Conservation (phyloP, 371 early-diverging fungal genomes). For the Mortierella sp. region DNA sequence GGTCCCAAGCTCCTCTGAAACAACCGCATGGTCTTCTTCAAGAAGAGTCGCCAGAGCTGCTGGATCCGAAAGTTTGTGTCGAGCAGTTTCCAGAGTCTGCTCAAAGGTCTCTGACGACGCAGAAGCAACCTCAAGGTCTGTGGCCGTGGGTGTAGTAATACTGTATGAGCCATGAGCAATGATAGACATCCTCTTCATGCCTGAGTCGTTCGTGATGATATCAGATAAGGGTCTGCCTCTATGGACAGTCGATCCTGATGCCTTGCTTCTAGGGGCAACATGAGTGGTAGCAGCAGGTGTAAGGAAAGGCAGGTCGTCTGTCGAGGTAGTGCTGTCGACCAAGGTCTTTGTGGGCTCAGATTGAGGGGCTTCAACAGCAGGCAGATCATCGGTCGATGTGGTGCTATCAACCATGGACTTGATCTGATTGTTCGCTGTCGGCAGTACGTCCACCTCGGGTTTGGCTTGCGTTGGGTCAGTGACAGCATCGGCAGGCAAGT, state of each 20-base stretch:
- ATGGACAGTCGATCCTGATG: neutral
- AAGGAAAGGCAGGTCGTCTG: slow-evolving; percentile 14
- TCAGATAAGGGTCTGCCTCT: slow-evolving; percentile 8
- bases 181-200: slow-evolving; percentile 1
- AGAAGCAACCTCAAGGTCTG: slow-evolving; percentile 31
- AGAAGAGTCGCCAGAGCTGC: neutral
- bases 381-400: neutral
- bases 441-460: slow-evolving; percentile 8
- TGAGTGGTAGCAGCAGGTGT: neutral
- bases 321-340: slow-evolving; percentile 17
- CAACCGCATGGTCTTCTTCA: neutral
- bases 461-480: slow-evolving; percentile 2
- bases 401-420: slow-evolving; percentile 7
- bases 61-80: slow-evolving; percentile 5
- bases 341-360: slow-evolving; percentile 10
- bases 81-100: neutral
- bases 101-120: slow-evolving; percentile 17
- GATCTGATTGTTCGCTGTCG: neutral
- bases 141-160: slow-evolving; percentile 31
- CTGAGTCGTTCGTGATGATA: slow-evolving; percentile 18
- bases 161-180: slow-evolving; percentile 8
- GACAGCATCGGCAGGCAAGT: neutral
- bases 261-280: neutral
- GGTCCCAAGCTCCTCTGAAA: slow-evolving; percentile 1
- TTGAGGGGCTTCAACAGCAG: neutral